A percentile compares a stretch with the other conserved stretches of the same genome.
phyloP scores from a whole-genome alignment of 148 eudicot genomes.

The Camellia granthamiana region DNA sequence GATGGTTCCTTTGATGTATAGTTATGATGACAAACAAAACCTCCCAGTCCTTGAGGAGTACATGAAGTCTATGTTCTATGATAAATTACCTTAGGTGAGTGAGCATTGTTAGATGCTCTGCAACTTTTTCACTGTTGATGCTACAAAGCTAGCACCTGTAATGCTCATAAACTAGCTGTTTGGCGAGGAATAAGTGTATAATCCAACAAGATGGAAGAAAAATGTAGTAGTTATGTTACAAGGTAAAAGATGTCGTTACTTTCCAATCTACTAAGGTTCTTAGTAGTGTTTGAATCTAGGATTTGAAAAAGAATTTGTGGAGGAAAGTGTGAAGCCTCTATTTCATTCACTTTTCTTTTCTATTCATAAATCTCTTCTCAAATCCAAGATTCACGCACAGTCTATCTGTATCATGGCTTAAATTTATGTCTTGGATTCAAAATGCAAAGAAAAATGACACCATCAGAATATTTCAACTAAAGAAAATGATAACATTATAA shows the following conservation, averaged over 20 bases:
- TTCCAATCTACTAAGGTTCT: not conserved
- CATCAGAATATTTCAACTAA: not conserved
- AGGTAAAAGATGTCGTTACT: too few species aligned
- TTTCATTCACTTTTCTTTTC: too few species aligned
- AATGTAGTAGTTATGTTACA: too few species aligned
- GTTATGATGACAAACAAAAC: conserved; percentile 30
- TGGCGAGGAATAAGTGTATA: not conserved
- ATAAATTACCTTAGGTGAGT: not conserved
- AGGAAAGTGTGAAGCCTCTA: too few species aligned
- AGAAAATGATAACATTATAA: not conserved
- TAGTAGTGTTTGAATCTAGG: too few species aligned
- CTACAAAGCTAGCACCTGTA: not conserved
- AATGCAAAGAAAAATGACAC: too few species aligned
- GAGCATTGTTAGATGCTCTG: not conserved
- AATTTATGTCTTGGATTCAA: not conserved
- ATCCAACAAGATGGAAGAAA: not conserved
- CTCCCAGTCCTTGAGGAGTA: conserved; percentile 32
- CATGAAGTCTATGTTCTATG: conserved; percentile 25
- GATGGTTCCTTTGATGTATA: conserved; percentile 41
- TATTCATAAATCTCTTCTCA: too few species aligned
- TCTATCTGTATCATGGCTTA: too few species aligned
- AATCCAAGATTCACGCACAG: too few species aligned
- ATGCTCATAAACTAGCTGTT: too few species aligned
- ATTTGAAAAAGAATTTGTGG: too few species aligned
- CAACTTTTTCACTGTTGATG: not conserved